Conservation (phyloP, 2,329 filamentous ascomycete genomes). For the Microcera coccophila region DNA sequence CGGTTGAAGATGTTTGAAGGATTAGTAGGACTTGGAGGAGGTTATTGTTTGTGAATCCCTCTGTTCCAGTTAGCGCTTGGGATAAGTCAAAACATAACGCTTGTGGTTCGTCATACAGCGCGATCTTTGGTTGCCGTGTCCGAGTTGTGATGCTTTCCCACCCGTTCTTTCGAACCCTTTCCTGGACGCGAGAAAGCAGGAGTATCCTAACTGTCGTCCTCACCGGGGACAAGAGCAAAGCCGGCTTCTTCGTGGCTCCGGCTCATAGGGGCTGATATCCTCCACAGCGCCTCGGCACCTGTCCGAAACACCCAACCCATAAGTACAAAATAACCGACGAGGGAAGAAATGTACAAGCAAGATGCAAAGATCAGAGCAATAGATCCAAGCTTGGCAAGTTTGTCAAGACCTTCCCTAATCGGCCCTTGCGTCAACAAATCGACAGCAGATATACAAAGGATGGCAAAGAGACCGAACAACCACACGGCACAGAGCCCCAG, state of each 20-base stretch:
- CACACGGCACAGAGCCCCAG: conserved; percentile 14
- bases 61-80: too few relatives aligned
- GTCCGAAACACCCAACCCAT: conserved; percentile 15
- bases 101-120: too few relatives aligned
- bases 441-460: conserved; percentile 1
- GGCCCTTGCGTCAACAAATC: conserved; percentile 9
- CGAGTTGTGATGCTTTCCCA: too few relatives aligned
- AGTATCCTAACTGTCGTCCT: too few relatives aligned
- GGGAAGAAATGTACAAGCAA: not conserved
- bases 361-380: conserved; percentile 1
- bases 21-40: too few relatives aligned
- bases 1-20: too few relatives aligned
- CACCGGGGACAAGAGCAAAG: too few relatives aligned
- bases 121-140: too few relatives aligned
- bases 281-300: conserved; percentile 10
- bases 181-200: too few relatives aligned
- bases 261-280: conserved; percentile 8
- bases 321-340: conserved; percentile 6
- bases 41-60: too few relatives aligned
- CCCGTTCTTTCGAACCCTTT: too few relatives aligned
- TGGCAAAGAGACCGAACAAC: conserved; percentile 8
- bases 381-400: not conserved
- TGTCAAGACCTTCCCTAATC: conserved; percentile 2
- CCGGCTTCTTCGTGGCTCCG: conserved; percentile 8
- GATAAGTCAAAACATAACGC: too few relatives aligned